phyloP scores from a whole-genome alignment of 2,329 filamentous ascomycete species.

The Penicillium sumatraense region DNA sequence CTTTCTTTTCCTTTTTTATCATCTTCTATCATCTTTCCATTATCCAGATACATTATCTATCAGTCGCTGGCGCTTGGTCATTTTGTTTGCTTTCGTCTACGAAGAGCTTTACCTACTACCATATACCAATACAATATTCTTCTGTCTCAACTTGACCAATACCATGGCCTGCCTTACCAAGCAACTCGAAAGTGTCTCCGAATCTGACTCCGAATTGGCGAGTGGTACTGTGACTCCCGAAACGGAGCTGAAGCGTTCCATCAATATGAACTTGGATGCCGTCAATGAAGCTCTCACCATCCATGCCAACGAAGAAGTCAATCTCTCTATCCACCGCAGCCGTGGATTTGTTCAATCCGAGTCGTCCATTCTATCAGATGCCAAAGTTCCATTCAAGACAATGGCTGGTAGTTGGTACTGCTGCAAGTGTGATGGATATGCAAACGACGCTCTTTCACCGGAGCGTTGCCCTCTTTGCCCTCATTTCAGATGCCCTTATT shows the following conservation, averaged over 20 bases:
- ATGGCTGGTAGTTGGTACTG: constrained; percentile 28
- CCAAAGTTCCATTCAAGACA: background rate
- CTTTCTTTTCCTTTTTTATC: background rate
- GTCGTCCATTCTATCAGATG: background rate
- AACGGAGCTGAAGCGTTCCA: background rate
- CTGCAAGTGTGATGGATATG: constrained; percentile 21
- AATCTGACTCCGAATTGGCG: too few species aligned
- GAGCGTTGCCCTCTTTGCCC: constrained; percentile 25
- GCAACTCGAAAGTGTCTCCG: too few species aligned
- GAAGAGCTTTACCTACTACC: background rate
- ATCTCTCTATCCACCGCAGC: background rate
- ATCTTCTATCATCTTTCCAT: too few species aligned
- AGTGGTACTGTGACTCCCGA: too few species aligned
- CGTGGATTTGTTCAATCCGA: background rate
- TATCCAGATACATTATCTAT: too few species aligned
- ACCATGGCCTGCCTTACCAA: background rate
- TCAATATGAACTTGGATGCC: background rate
- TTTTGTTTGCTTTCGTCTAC: too few species aligned
- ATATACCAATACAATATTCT: background rate
- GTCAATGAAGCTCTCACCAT: background rate
- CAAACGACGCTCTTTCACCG: constrained; percentile 19
- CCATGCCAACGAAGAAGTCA: background rate
- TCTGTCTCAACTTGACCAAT: background rate
- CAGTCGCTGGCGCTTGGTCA: too few species aligned
- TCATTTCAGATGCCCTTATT: constrained; percentile 9